Evolutionary conservation across 176 grass and related monocot species (phyloP).

Genomic region (Bothriochloa decipiens): DNA sequence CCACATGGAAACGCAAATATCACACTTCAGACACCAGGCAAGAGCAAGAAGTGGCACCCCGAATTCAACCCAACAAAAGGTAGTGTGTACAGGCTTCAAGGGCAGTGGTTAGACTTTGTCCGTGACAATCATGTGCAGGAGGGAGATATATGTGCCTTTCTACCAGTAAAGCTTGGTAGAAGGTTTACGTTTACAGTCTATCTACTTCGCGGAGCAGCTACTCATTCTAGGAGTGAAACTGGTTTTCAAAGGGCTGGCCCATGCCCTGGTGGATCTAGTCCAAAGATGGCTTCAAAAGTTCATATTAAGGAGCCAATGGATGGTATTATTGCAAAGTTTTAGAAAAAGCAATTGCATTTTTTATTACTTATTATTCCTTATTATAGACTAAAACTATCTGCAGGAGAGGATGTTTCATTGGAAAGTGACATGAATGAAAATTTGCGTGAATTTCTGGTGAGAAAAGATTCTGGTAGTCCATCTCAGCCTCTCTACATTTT

Average conservation of each 20-base stretch:
- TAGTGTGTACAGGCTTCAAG: neutral
- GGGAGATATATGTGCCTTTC: slow-evolving; percentile 50
- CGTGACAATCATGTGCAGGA: slow-evolving; percentile 37
- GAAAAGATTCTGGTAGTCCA: neutral
- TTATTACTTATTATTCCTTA: neutral
- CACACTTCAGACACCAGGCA: neutral
- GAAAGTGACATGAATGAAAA: neutral
- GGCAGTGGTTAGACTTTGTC: slow-evolving; percentile 53
- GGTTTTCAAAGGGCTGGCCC: neutral
- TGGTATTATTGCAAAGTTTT: slow-evolving; percentile 21
- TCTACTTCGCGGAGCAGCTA: slow-evolving; percentile 34
- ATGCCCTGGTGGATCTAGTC: neutral
- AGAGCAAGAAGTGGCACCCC: slow-evolving; percentile 40
- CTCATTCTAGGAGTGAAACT: neutral
- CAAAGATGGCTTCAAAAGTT: neutral
- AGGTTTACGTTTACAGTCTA: slow-evolving; percentile 36
- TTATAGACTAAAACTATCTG: slow-evolving; percentile 5
- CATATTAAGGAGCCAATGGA: neutral
- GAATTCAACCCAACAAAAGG: slow-evolving; percentile 26
- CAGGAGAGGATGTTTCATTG: neutral
- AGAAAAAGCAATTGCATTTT: neutral
- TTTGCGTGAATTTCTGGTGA: neutral
- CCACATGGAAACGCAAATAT: slow-evolving; percentile 12
- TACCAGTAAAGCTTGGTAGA: slow-evolving; percentile 8
- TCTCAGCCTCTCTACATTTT: neutral